Conservation (phyloP, 208 protist species). For the Leishmania tropica region DNA sequence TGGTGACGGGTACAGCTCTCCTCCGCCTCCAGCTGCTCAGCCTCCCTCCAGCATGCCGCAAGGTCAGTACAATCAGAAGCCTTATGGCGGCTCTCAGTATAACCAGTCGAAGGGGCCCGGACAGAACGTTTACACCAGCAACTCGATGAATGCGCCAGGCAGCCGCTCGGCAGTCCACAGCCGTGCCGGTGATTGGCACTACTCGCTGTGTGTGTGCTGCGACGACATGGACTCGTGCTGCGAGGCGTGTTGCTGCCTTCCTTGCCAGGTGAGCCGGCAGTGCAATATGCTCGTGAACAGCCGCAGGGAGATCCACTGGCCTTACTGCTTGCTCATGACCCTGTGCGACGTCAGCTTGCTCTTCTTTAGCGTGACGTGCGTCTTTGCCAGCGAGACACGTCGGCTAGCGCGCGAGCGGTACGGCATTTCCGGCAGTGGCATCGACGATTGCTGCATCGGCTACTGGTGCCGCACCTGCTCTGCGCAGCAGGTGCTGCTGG, state of each 20-base stretch:
- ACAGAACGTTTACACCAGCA: not conserved
- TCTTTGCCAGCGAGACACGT: conserved; percentile 21
- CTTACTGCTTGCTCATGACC: conserved; percentile 27
- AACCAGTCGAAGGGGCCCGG: not conserved
- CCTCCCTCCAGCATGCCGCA: too few species aligned
- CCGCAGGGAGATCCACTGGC: conserved; percentile 22
- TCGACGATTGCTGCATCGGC: conserved; percentile 26
- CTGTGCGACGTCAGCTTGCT: conserved; percentile 6
- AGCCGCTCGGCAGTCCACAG: accelerated
- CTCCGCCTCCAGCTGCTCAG: not conserved
- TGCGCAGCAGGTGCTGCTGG: conserved; percentile 58
- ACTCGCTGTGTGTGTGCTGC: conserved; percentile 40
- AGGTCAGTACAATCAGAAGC: not conserved
- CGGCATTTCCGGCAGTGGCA: conserved; percentile 22
- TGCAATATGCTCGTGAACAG: conserved; percentile 42
- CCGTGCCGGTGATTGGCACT: conserved; percentile 31
- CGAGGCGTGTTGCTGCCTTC: conserved; percentile 41
- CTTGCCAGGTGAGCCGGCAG: conserved; percentile 48
- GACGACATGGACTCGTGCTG: conserved; percentile 38
- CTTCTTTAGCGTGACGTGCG: conserved; percentile 20
- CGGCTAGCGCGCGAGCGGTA: conserved; percentile 33
- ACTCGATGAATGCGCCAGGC: not conserved
- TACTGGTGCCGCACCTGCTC: conserved; percentile 47
- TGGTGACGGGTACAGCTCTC: not conserved
- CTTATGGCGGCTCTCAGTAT: not conserved